Percentiles rank a stretch among this genome's conserved stretches.
Conservation (phyloP, 1,139 yeast genomes). For the Candida tropicalis region DNA sequence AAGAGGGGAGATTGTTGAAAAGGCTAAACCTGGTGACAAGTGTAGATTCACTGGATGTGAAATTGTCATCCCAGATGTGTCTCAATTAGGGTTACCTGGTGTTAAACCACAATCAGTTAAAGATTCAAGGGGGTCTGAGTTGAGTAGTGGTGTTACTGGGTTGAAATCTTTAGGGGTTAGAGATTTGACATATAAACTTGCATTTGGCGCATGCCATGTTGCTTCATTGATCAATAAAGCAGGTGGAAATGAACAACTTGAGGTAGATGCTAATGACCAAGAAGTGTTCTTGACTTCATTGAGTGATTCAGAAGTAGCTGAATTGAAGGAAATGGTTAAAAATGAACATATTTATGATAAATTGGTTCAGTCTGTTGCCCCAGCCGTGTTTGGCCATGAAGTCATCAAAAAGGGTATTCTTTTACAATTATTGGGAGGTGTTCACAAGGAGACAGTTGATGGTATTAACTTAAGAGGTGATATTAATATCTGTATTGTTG, state of each 20-base stretch:
- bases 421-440: conserved; percentile 91
- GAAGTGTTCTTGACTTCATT: conserved; percentile 78
- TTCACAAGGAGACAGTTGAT: conserved; percentile 90
- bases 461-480: conserved; percentile 97
- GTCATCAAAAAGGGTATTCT: conserved; percentile 90
- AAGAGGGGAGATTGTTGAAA: conserved; percentile 93
- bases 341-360: conserved; percentile 85
- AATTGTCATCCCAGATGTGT: conserved; percentile 92
- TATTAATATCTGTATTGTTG: conserved; percentile 94
- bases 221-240: conserved; percentile 56
- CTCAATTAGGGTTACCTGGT: conserved; percentile 97
- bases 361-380: conserved; percentile 88
- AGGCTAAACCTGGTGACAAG: conserved; percentile 98
- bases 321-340: conserved; percentile 87
- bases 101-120: conserved; percentile 83
- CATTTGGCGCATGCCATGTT: conserved; percentile 91
- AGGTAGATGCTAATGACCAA: conserved; percentile 58
- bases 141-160: conserved; percentile 85
- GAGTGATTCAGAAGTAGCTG: conserved; percentile 81
- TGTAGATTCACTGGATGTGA: conserved; percentile 95
- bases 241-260: conserved; percentile 43
- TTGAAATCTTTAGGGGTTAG: conserved; percentile 88
- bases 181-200: conserved; percentile 88
- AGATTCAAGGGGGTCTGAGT: conserved; percentile 68
- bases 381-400: conserved; percentile 97